Percentiles rank a stretch among this genome's conserved stretches.
Evolutionary conservation across 2,329 filamentous ascomycete species (phyloP).

Genomic region (Hymenoscyphus linearis): DNA sequence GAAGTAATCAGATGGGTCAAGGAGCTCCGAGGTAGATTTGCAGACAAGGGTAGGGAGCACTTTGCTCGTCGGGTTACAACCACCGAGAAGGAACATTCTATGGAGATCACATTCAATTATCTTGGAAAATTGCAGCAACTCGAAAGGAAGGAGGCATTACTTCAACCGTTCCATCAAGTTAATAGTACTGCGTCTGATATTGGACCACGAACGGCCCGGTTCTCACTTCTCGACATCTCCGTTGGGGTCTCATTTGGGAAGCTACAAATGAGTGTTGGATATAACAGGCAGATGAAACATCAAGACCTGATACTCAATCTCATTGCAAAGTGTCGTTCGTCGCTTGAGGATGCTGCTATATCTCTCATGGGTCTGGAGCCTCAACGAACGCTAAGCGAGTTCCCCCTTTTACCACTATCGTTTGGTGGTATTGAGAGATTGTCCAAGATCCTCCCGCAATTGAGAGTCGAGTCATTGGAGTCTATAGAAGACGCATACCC

Average conservation of each 20-base stretch:
- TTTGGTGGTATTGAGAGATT: conserved; percentile 8
- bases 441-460: conserved; percentile 1
- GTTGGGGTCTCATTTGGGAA: conserved; percentile 7
- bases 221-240: conserved; percentile 15
- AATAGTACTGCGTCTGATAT: conserved; percentile 4
- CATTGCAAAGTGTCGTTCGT: not conserved
- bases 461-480: conserved; percentile 7
- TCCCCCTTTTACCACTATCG: conserved; percentile 13
- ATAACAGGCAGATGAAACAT: conserved; percentile 11
- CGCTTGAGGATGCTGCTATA: conserved; percentile 5
- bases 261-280: conserved; percentile 8
- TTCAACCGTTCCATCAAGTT: conserved; percentile 7
- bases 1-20: conserved; percentile 30
- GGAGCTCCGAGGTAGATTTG: conserved; percentile 33
- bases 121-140: conserved; percentile 41
- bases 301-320: conserved; percentile 10
- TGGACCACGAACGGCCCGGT: conserved; percentile 32
- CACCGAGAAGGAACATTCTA: conserved; percentile 25
- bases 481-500: conserved; percentile 19
- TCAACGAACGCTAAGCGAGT: conserved; percentile 13
- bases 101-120: conserved; percentile 46
- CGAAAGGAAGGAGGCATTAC: conserved; percentile 35
- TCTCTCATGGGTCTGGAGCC: not conserved
- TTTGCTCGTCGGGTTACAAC: conserved; percentile 34
- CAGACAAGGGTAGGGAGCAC: conserved; percentile 35